Evolutionary conservation across 768 basidiomycete species (phyloP).

Genomic region (Lactarius quietus): DNA sequence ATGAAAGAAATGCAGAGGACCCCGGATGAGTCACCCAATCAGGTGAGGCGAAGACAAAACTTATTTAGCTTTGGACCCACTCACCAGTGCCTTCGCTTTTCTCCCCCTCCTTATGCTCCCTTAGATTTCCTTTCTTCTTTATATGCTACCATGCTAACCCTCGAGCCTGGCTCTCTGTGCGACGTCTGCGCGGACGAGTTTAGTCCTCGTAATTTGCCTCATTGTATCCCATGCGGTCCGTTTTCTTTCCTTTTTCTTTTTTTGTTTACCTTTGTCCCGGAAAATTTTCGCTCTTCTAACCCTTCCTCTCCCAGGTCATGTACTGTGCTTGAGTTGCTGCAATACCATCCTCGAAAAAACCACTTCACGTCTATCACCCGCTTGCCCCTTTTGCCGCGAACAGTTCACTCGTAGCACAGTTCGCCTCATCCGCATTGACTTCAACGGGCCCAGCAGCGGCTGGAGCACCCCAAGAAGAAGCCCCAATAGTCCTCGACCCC

Average conservation of each 20-base stretch:
- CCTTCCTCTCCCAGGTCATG: conserved; percentile 57
- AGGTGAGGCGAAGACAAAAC: conserved; percentile 9
- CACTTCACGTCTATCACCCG: conserved; percentile 60
- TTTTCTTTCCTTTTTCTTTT: conserved; percentile 34
- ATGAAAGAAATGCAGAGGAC: conserved; percentile 20
- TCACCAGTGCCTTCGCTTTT: conserved; percentile 11
- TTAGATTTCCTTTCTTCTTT: conserved; percentile 24
- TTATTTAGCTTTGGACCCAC: conserved; percentile 20
- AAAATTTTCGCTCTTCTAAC: conserved; percentile 29
- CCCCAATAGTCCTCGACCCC: conserved; percentile 38
- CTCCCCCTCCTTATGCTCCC: conserved; percentile 18
- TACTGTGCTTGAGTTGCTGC: conserved; percentile 74
- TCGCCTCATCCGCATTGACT: conserved; percentile 79
- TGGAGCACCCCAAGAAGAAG: conserved; percentile 62
- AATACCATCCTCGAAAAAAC: conserved; percentile 81
- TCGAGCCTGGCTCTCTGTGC: conserved; percentile 78
- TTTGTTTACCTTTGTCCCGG: conserved; percentile 14
- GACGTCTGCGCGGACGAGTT: conserved; percentile 90
- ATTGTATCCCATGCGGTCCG: conserved; percentile 80
- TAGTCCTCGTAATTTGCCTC: conserved; percentile 66
- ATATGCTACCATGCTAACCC: conserved; percentile 62
- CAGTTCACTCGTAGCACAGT: conserved; percentile 60
- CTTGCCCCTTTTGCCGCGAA: conserved; percentile 84
- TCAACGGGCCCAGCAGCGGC: conserved; percentile 51
- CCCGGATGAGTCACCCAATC: conserved; percentile 21